These are phyloP conservation scores for Beauveria rudraprayagi DNA, from an alignment of 2,329 filamentous ascomycete genomes.

Conservation along the genomic window DNA sequence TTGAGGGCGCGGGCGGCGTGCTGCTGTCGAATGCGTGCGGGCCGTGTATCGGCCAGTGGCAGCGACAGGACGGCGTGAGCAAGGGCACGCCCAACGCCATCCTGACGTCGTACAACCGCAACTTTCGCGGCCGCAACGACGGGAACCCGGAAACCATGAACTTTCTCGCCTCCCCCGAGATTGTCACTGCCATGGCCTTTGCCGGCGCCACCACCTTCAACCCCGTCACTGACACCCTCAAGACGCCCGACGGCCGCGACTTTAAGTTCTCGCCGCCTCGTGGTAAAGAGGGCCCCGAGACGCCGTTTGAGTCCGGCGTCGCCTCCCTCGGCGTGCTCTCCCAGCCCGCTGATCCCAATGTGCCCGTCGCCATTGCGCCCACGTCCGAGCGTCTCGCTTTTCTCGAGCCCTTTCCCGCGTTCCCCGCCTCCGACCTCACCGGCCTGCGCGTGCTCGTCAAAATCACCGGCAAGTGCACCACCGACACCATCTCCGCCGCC, in stretches of 20 bases:
- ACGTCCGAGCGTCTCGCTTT: slow-evolving; percentile 85
- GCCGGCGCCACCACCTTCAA: slow-evolving; percentile 92
- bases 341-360: slow-evolving; percentile 60
- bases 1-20: slow-evolving; percentile 77
- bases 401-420: slow-evolving; percentile 81
- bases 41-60: slow-evolving; percentile 93
- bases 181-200: slow-evolving; percentile 94
- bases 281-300: slow-evolving; percentile 55
- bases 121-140: slow-evolving; percentile 95
- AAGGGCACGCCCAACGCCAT: slow-evolving; percentile 92
- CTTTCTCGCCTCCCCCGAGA: slow-evolving; percentile 92
- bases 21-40: slow-evolving; percentile 93
- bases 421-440: slow-evolving; percentile 66
- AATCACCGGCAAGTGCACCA: slow-evolving; percentile 95
- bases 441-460: slow-evolving; percentile 87
- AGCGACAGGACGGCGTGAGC: slow-evolving; percentile 72
- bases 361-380: slow-evolving; percentile 71
- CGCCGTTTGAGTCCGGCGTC: slow-evolving; percentile 71
- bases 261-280: slow-evolving; percentile 81
- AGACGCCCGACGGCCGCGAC: slow-evolving; percentile 66
- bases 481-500: slow-evolving; percentile 94
- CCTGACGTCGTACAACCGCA: slow-evolving; percentile 95
- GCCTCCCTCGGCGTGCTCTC: slow-evolving; percentile 64
- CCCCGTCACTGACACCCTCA: slow-evolving; percentile 78
- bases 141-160: slow-evolving; percentile 97